These are phyloP conservation scores for Bimuria novae-zelandiae DNA, from an alignment of 2,329 filamentous ascomycete genomes.

Conservation along the genomic window DNA sequence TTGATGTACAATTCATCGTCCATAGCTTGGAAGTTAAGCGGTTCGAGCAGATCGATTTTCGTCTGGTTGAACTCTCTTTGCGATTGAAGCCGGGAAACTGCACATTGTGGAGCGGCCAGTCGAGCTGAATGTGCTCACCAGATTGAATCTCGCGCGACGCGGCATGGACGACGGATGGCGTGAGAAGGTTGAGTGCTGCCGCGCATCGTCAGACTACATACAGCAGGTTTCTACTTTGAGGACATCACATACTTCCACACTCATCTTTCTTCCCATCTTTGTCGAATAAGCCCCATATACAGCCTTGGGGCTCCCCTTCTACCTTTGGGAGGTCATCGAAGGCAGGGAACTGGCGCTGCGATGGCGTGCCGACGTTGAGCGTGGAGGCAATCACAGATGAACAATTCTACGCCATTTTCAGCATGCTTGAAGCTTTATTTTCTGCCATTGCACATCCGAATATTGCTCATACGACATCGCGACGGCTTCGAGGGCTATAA, in stretches of 20 bases:
- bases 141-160: conserved; percentile 57
- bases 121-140: conserved; percentile 57
- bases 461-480: not conserved
- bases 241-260: conserved; percentile 54
- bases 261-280: conserved; percentile 53
- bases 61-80: conserved; percentile 56
- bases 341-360: conserved; percentile 31
- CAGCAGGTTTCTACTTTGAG: not conserved
- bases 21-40: conserved; percentile 29
- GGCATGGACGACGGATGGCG: conserved; percentile 56
- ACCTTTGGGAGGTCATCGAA: conserved; percentile 42
- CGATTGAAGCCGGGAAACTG: conserved; percentile 61
- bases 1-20: conserved; percentile 41
- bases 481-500: not conserved
- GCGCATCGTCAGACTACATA: not conserved
- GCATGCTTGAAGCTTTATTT: conserved; percentile 8
- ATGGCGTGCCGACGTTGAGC: conserved; percentile 10
- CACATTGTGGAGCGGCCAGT: conserved; percentile 61
- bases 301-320: conserved; percentile 39
- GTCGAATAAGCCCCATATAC: conserved; percentile 42
- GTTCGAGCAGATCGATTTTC: conserved; percentile 52
- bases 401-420: conserved; percentile 19
- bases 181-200: conserved; percentile 49
- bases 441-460: not conserved
- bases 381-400: conserved; percentile 18